Percentiles rank a stretch among this genome's conserved stretches.
Evolutionary conservation across 306 rosid genomes (phyloP).

Genomic region (Crotalaria pallida): DNA sequence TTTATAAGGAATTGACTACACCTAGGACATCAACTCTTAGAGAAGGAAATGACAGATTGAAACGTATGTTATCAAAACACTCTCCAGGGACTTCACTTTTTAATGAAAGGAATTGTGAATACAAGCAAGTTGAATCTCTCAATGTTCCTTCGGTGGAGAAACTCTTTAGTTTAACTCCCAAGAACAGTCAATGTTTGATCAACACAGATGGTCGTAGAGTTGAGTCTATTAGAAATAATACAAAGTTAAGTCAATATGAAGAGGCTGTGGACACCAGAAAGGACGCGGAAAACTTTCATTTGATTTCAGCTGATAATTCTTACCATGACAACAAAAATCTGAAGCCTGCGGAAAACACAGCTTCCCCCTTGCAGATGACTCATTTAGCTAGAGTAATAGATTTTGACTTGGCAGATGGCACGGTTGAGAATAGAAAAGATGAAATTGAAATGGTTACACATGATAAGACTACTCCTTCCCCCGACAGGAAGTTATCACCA

Average conservation of each 20-base stretch:
- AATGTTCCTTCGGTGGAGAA: conserved; percentile 36
- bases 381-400: conserved; percentile 29
- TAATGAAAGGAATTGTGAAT: conserved; percentile 22
- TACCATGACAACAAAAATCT: conserved; percentile 10
- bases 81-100: conserved; percentile 41
- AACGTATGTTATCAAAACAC: conserved; percentile 48
- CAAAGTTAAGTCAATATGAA: conserved; percentile 33
- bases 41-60: conserved; percentile 54
- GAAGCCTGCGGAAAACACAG: conserved; percentile 13
- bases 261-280: conserved; percentile 18
- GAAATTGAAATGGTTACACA: neutral
- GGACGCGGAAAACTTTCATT: conserved; percentile 21
- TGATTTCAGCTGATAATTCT: conserved; percentile 21
- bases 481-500: conserved; percentile 21
- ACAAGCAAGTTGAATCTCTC: conserved; percentile 34
- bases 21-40: conserved; percentile 48
- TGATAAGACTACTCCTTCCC: conserved; percentile 32
- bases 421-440: conserved; percentile 13
- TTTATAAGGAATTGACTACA: conserved; percentile 29
- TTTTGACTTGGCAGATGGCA: conserved; percentile 20
- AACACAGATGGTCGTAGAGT: conserved; percentile 24
- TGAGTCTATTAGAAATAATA: conserved; percentile 21
- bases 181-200: conserved; percentile 28
- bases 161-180: conserved; percentile 26
- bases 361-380: conserved; percentile 34